phyloP scores from a whole-genome alignment of 352 stramenopile genomes.

The Thraustochytrium sp. region DNA sequence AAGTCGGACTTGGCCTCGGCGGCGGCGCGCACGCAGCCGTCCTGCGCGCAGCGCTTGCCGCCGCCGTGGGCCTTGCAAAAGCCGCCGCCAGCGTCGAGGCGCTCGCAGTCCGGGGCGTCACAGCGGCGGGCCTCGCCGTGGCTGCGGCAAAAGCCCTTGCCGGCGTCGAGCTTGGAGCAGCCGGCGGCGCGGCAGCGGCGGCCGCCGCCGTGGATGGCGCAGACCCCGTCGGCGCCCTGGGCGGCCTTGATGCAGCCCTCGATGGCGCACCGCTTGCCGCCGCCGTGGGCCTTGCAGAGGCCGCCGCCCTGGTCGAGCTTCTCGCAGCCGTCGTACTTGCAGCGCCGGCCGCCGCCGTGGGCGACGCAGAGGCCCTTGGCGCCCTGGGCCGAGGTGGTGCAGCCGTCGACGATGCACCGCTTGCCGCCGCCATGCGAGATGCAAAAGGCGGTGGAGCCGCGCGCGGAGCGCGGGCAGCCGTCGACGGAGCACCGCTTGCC shows the following conservation, averaged over 20 bases:
- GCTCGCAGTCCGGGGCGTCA: slow-evolving; percentile 50
- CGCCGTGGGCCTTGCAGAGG: slow-evolving; percentile 73
- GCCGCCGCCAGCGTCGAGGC: slow-evolving; percentile 45
- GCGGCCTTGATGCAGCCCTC: slow-evolving; percentile 69
- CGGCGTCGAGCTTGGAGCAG: slow-evolving; percentile 67
- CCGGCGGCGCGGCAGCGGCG: slow-evolving; percentile 62
- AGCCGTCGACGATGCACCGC: slow-evolving; percentile 62
- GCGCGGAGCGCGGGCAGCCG: slow-evolving; percentile 49
- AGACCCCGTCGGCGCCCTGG: slow-evolving; percentile 53
- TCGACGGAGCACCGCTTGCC: slow-evolving; percentile 66
- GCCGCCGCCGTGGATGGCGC: slow-evolving; percentile 75
- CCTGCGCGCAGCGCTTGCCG: slow-evolving; percentile 67
- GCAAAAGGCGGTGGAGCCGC: slow-evolving; percentile 8
- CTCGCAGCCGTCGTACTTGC: slow-evolving; percentile 70
- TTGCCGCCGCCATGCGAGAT: slow-evolving; percentile 57
- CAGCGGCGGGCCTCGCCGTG: slow-evolving; percentile 61
- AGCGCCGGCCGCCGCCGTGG: slow-evolving; percentile 72
- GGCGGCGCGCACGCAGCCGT: slow-evolving; percentile 66
- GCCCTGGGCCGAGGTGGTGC: slow-evolving; percentile 72
- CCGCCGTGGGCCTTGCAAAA: slow-evolving; percentile 79
- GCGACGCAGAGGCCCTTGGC: slow-evolving; percentile 73
- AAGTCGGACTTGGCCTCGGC: slow-evolving; percentile 59
- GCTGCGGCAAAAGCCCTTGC: slow-evolving; percentile 12
- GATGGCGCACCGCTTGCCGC: slow-evolving; percentile 60
- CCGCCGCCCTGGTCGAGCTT: slow-evolving; percentile 67